phyloP scores from a whole-genome alignment of 805 yeast genomes.

The Metschnikowia corniflorae region DNA sequence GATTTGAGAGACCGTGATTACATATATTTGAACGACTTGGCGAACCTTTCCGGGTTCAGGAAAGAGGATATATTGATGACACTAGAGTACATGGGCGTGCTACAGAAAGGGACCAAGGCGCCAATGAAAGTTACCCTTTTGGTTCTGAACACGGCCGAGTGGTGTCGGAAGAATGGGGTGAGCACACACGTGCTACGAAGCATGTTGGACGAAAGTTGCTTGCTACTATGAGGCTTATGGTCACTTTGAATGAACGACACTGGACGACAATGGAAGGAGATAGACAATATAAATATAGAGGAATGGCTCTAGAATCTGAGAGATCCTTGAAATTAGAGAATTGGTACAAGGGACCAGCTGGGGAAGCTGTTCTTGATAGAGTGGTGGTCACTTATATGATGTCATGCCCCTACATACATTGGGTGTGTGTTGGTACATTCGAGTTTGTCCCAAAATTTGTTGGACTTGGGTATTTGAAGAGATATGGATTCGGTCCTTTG shows the following conservation, averaged over 20 bases:
- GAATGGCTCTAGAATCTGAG: too few relatives aligned
- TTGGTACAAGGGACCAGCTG: too few relatives aligned
- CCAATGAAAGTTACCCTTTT: slow-evolving; percentile 1
- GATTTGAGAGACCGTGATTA: slow-evolving; percentile 4
- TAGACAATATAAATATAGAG: not conserved
- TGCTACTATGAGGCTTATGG: slow-evolving; percentile 23
- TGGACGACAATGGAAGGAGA: too few relatives aligned
- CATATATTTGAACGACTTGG: slow-evolving; percentile 48
- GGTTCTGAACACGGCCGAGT: slow-evolving; percentile 16
- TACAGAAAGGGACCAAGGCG: slow-evolving; percentile 9
- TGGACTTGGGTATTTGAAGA: too few relatives aligned
- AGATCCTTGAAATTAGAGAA: too few relatives aligned
- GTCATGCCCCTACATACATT: too few relatives aligned
- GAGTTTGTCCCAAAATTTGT: too few relatives aligned
- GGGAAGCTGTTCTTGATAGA: too few relatives aligned
- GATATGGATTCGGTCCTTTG: too few relatives aligned
- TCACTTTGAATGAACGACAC: too few relatives aligned
- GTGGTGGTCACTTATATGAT: too few relatives aligned
- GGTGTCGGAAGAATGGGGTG: slow-evolving; percentile 28
- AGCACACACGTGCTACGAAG: slow-evolving; percentile 23
- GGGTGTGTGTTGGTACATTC: too few relatives aligned
- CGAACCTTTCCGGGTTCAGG: slow-evolving; percentile 61
- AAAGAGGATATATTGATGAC: slow-evolving; percentile 58
- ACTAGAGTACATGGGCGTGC: slow-evolving; percentile 48
- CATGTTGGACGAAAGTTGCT: slow-evolving; percentile 29